phyloP scores from a whole-genome alignment of 768 basidiomycete genomes.

The Pulveroboletus sp. region DNA sequence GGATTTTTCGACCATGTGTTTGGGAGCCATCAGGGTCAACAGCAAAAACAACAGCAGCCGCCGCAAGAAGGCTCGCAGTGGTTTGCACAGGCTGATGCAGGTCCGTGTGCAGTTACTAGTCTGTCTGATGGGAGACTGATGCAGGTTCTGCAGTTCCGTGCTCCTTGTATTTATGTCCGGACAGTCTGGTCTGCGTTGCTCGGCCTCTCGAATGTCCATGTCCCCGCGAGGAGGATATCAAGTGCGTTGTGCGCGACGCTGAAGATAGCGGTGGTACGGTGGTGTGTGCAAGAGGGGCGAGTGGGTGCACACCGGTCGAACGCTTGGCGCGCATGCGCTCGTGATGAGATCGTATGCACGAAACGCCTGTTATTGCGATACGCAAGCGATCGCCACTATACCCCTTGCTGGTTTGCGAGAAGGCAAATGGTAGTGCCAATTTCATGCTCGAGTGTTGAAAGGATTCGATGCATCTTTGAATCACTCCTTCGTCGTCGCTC shows the following conservation, averaged over 20 bases:
- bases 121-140: neutral
- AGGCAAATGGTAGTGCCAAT: too few relatives aligned
- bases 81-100: constrained; percentile 58
- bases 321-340: constrained; percentile 31
- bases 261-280: constrained; percentile 53
- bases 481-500: too few relatives aligned
- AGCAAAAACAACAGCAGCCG: constrained; percentile 50
- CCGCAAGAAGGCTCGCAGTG: constrained; percentile 52
- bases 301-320: constrained; percentile 61
- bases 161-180: constrained; percentile 70
- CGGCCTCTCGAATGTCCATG: constrained; percentile 66
- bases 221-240: constrained; percentile 70
- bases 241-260: constrained; percentile 66
- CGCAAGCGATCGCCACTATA: too few relatives aligned
- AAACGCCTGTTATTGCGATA: too few relatives aligned
- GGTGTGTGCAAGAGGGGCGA: constrained; percentile 62
- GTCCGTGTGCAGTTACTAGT: constrained; percentile 34
- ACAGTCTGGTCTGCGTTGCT: constrained; percentile 60
- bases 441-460: too few relatives aligned
- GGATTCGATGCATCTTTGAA: too few relatives aligned
- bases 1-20: constrained; percentile 80
- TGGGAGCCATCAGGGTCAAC: constrained; percentile 43
- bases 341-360: constrained; percentile 3
- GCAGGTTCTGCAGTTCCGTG: constrained; percentile 54
- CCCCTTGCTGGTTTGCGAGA: too few relatives aligned